These are phyloP conservation scores for Rubroboletus satanas DNA, from an alignment of 768 basidiomycete species.

Conservation along the genomic window DNA sequence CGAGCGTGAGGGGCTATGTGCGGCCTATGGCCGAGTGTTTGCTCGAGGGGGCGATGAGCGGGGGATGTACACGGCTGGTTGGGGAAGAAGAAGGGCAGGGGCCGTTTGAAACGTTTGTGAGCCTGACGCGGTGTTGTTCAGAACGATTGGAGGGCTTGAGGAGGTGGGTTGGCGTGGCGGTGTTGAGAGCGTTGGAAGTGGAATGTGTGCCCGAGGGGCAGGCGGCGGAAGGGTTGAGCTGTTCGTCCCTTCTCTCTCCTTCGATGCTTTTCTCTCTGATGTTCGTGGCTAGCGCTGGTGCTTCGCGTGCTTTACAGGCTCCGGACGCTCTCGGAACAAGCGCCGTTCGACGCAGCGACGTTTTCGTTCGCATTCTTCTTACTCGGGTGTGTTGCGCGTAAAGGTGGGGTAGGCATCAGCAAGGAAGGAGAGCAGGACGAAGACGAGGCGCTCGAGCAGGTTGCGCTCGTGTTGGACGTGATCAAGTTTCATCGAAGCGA, in stretches of 20 bases:
- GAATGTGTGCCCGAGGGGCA: slow-evolving; percentile 68
- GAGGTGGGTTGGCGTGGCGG: slow-evolving; percentile 78
- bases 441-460: slow-evolving; percentile 75
- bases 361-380: slow-evolving; percentile 81
- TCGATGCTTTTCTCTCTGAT: not conserved
- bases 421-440: slow-evolving; percentile 21
- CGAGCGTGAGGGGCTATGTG: slow-evolving; percentile 52
- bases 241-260: not conserved
- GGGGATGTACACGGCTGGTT: slow-evolving; percentile 54
- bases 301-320: slow-evolving; percentile 84
- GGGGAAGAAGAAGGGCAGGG: slow-evolving; percentile 35
- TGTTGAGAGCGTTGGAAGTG: slow-evolving; percentile 68
- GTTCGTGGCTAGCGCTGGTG: slow-evolving; percentile 53
- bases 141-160: slow-evolving; percentile 66
- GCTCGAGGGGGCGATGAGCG: slow-evolving; percentile 59
- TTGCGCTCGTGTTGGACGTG: slow-evolving; percentile 55
- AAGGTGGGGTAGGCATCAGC: slow-evolving; percentile 61
- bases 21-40: slow-evolving; percentile 56
- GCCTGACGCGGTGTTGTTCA: slow-evolving; percentile 66
- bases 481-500: slow-evolving; percentile 33
- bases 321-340: slow-evolving; percentile 74
- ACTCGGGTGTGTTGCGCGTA: slow-evolving; percentile 59
- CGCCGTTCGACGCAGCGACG: slow-evolving; percentile 80
- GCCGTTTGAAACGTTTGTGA: slow-evolving; percentile 71
- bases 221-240: slow-evolving; percentile 62